Conservation (phyloP, 805 yeast species). For the Blastobotrys attinorum region DNA sequence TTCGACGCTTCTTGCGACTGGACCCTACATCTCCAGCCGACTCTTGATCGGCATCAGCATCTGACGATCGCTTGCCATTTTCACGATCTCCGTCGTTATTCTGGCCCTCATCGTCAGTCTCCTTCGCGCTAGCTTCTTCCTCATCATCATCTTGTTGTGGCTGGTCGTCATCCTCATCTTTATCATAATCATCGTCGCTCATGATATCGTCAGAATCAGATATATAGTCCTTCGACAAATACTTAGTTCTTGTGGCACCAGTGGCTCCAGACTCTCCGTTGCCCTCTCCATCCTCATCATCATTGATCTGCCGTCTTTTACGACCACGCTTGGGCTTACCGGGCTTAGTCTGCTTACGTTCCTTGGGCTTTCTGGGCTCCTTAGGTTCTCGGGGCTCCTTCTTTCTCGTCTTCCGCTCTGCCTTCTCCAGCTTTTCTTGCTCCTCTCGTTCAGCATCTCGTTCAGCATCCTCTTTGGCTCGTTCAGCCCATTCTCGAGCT, state of each 20-base stretch:
- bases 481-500: slow-evolving; percentile 34
- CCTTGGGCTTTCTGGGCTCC: slow-evolving; percentile 12
- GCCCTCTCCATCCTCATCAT: no score
- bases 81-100: slow-evolving; percentile 16
- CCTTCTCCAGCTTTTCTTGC: slow-evolving; percentile 16
- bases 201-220: slow-evolving; percentile 5
- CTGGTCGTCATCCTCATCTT: slow-evolving; percentile 34
- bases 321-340: slow-evolving; percentile 1
- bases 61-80: slow-evolving; percentile 7
- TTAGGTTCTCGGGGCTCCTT: slow-evolving; percentile 2
- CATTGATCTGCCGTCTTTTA: no score
- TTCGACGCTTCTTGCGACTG: slow-evolving; percentile 10
- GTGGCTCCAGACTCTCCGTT: no score
- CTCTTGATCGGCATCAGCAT: background rate
- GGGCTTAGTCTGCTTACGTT: slow-evolving; percentile 9
- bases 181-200: slow-evolving; percentile 24
- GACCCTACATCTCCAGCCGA: no score
- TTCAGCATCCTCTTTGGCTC: slow-evolving; percentile 33
- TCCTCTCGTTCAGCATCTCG: slow-evolving; percentile 3
- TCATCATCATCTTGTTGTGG: slow-evolving; percentile 28
- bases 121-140: slow-evolving; percentile 25
- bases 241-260: background rate
- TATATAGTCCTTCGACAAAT: slow-evolving; percentile 2
- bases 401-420: slow-evolving; percentile 12
- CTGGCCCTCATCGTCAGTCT: slow-evolving; percentile 13